Evolutionary conservation across 352 stramenopile species (phyloP), one percentile per base, ranked within the genome.

Genomic region (Pythium aquatile): DNA sequence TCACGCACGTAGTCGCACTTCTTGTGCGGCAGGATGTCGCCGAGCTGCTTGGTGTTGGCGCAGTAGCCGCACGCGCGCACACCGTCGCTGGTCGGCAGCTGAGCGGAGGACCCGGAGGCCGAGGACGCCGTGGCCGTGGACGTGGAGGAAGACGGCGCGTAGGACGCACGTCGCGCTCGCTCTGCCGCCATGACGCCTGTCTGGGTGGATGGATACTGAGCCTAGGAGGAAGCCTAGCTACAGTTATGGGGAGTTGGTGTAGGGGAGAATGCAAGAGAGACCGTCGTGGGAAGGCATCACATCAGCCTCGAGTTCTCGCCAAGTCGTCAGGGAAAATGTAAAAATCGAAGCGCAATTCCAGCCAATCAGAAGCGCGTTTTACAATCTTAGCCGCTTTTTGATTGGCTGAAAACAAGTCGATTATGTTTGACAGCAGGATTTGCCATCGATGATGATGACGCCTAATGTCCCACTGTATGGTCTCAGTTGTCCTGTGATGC

Each of bases 1-100:
- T 10, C 26, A 76, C 76, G 49, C 70, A 85, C 77, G 54, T 87
- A 87, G 62, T 87, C 74, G 57, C 78, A 87, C 57, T 77, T 72
- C 67, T 85, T 84, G 53, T 75, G 72, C 40, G 78, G 74, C 48
- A 87, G 59, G 33, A 87, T 65, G 29, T 81, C 76, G 48, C 76
- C 76, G 58, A 87, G 61, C 39, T 70, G 66, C 59, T 79, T 84
- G 24, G 76, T 51, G 58, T 87, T 81, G 44, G 72, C 69, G 68
- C 78, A 87, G 61, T 81, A 85, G 44, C 37, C 58, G 33, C 65
- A 71, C 30, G 17, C 28, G 32, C 48, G 42, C 28, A 32, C 33
- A 40, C 20, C 44, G 30, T 58, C 53, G 14, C 30, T 44, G 13
- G 39, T 13, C 28, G 24, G 30, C 3, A 65, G 8, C 10, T 35